Conservation (phyloP, 768 basidiomycete genomes). For the Strobilomyces echinocephalus region DNA sequence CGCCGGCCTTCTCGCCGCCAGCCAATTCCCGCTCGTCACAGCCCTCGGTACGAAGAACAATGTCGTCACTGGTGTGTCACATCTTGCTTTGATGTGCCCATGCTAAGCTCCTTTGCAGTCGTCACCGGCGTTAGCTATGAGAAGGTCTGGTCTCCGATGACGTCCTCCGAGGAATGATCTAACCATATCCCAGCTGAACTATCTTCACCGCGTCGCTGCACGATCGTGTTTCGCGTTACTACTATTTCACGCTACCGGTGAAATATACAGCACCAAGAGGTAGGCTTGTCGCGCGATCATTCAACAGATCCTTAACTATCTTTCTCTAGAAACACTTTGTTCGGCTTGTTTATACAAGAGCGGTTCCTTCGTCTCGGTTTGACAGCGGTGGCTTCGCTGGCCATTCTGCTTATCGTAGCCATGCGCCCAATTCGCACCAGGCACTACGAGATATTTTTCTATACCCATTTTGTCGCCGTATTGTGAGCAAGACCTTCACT, state of each 20-base stretch:
- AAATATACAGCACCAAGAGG: constrained; percentile 5
- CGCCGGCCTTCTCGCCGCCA: constrained; percentile 29
- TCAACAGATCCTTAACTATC: neutral
- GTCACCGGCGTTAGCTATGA: constrained; percentile 28
- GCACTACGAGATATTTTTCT: constrained; percentile 50
- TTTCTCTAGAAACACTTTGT: neutral
- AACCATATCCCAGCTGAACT: constrained; percentile 31
- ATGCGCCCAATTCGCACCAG: constrained; percentile 44
- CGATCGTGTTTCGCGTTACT: constrained; percentile 43
- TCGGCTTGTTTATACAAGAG: neutral
- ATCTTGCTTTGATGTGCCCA: neutral
- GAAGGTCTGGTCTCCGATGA: constrained; percentile 11
- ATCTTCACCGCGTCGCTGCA: constrained; percentile 45
- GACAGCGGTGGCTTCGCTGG: constrained; percentile 35
- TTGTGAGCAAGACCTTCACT: constrained; percentile 28
- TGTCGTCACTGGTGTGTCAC: constrained; percentile 33
- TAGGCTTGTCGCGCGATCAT: neutral
- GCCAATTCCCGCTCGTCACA: constrained; percentile 41
- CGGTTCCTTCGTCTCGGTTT: constrained; percentile 33
- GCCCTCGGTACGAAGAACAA: constrained; percentile 50
- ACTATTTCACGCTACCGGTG: constrained; percentile 42
- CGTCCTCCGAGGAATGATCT: neutral
- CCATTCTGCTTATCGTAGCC: constrained; percentile 43
- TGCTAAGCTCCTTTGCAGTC: constrained; percentile 10
- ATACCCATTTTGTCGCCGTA: constrained; percentile 41